phyloP scores from a whole-genome alignment of 306 rosid genomes.

The Inga laurina region DNA sequence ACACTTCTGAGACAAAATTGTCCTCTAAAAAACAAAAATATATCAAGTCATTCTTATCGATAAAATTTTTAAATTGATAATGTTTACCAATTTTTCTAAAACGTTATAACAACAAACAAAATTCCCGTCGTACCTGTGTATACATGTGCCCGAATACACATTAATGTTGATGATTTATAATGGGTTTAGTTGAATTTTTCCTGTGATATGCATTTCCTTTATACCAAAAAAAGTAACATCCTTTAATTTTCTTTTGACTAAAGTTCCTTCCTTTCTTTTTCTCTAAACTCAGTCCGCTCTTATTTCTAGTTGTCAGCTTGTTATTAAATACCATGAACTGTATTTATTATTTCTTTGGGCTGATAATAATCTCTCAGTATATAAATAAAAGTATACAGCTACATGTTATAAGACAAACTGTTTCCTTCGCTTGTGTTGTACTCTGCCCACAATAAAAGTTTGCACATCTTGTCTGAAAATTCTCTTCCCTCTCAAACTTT shows the following conservation, averaged over 20 bases:
- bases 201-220: background rate
- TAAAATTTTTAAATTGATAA: no score
- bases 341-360: background rate
- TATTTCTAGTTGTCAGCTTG: slow-evolving; percentile 35
- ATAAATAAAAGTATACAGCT: slow-evolving; percentile 38
- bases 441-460: slow-evolving; percentile 39
- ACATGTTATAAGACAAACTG: slow-evolving; percentile 13
- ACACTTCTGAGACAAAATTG: no score
- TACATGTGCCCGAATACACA: background rate
- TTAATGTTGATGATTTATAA: background rate
- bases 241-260: slow-evolving; percentile 40
- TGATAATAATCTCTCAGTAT: background rate
- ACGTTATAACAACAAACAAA: background rate
- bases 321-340: background rate
- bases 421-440: slow-evolving; percentile 24
- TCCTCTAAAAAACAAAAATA: no score
- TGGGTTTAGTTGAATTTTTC: background rate
- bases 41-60: no score
- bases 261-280: background rate
- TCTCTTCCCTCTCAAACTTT: slow-evolving; percentile 18
- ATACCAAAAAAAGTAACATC: slow-evolving; percentile 31
- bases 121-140: background rate
- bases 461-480: slow-evolving; percentile 43
- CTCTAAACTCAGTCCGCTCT: slow-evolving; percentile 22
- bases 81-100: background rate